Evolutionary conservation across 202 grass and related monocot species (phyloP), one percentile per base, ranked within the genome.

Genomic region (Cymbopogon flexuosus): DNA sequence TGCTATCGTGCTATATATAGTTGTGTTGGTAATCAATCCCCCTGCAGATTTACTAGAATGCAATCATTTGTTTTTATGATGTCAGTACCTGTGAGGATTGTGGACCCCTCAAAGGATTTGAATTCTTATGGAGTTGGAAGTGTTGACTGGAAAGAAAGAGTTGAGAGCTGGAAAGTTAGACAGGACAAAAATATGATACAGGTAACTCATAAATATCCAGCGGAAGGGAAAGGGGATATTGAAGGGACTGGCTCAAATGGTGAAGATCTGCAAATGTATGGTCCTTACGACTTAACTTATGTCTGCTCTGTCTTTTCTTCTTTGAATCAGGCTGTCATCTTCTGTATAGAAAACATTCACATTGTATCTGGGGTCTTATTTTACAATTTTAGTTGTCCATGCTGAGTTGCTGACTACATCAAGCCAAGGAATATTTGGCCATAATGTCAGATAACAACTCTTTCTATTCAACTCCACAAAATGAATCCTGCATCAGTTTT

Each of bases 141-240:
- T 65, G 90, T 98, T 87, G 95, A 98, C 68, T 98, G 95, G 95
- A 94, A 98, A 82, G 95, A 98, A 89, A 91, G 95, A 91, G 90
- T 98, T 11, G 92, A 94, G 72, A 90, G 95, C 85, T 98, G 95
- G 95, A 93, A 89, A 74, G 82, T 89, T 52, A 98, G 91, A 76
- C 92, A 98, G 73, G 95, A 98, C 54, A 98, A 94, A 88, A 93
- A 75, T 79, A 91, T 94, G 76, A 84, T 94, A 74, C 95, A 98
- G 42, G 89, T 94, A 82, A 69, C 85, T 40, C 85, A 93, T 75
- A 98, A 94, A 72, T 94, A 91, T 86, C 72, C 90, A 74, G 92
- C 86, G 23, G 88, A 89, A 7, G 90, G 87, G 71, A 90, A 83
- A 79, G 91, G 95, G 66, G 95, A 98, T 78, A 88, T 97, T 33